Percentiles rank a stretch among this genome's conserved stretches.
Evolutionary conservation across 345 rosid species (phyloP).

Genomic region (Acer campestre): DNA sequence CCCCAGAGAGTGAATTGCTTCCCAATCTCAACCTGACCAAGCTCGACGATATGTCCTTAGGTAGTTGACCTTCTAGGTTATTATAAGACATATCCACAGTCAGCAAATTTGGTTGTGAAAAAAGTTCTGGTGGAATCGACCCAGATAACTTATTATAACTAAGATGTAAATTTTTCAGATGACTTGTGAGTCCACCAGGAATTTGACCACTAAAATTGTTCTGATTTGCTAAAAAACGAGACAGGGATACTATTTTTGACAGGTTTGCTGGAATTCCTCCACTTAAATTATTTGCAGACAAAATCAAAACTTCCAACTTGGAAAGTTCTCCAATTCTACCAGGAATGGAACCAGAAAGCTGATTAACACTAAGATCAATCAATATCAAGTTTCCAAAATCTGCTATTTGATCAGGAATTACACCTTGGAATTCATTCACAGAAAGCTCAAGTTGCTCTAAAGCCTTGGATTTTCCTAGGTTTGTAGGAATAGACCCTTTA

Average conservation of each 20-base stretch:
- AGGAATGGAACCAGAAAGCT: conserved; percentile 53
- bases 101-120: conserved; percentile 35
- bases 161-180: conserved; percentile 51
- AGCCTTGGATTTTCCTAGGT: conserved; percentile 32
- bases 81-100: conserved; percentile 64
- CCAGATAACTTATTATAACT: conserved; percentile 58
- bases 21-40: conserved; percentile 75
- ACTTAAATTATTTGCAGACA: conserved; percentile 48
- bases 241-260: conserved; percentile 41
- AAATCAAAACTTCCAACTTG: conserved; percentile 46
- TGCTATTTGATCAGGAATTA: conserved; percentile 45
- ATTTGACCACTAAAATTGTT: conserved; percentile 51
- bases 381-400: conserved; percentile 36
- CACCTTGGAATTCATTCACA: conserved; percentile 37
- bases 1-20: conserved; percentile 47
- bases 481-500: conserved; percentile 46
- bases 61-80: conserved; percentile 43
- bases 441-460: conserved; percentile 59
- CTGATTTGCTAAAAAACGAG: conserved; percentile 61
- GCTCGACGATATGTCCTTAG: conserved; percentile 40
- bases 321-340: conserved; percentile 46
- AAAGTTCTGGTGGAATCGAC: conserved; percentile 47
- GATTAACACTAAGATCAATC: conserved; percentile 61
- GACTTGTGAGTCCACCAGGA: conserved; percentile 50
- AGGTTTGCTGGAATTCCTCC: conserved; percentile 53